Base-by-base conservation (phyloP, 345 rosid species). In the Linum tenue region DNA sequence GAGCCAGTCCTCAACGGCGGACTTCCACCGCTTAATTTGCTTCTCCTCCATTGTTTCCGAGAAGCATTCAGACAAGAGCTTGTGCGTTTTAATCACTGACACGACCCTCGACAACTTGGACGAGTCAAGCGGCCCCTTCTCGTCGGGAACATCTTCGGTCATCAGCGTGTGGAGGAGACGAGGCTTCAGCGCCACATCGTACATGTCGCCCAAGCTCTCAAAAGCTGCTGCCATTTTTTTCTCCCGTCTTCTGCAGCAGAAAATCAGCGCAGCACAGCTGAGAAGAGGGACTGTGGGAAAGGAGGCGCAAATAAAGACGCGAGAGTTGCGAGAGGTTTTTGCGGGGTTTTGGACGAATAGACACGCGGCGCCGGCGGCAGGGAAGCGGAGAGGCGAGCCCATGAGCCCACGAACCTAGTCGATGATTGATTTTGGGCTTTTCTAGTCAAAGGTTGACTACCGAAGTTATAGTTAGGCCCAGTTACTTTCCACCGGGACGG, bases 1-100 rank as follows among this genome's bases (percentile, higher is more conserved):
- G 59, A 79, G 70, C 95, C 96, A 94, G 6, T 83, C 92, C 74
- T 87, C 87, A 39, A 90, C 80, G 39, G 92, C 87, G 14, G 86
- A 82, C 63, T 73, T 85, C 81, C 89, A 88, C 59, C 69, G 73
- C 43, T 73, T 60, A 1, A 67, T 61, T 39, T 66, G 67, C 72
- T 85, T 85, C 50, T 65, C 39, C 37, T 82, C 84, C 40, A 35
- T 5, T 31, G 83, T 63, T 15, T 76, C 55, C 0, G 56, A 16
- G 7, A 55, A 59, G 40, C 73, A 64, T 65, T 94, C 99, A 0
- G 79, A 81, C 64, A 94, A 69, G 7, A 94, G 80, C 16, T 69
- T 59, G 48, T 84, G 85, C 44, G 83, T 85, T 64, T 75, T 71
- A 66, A 90, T 42, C 0, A 40, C 37, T 3, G 84, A 75, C 39